Base-by-base conservation (phyloP, 352 stramenopile species). In the Phytophthora meadii region DNA sequence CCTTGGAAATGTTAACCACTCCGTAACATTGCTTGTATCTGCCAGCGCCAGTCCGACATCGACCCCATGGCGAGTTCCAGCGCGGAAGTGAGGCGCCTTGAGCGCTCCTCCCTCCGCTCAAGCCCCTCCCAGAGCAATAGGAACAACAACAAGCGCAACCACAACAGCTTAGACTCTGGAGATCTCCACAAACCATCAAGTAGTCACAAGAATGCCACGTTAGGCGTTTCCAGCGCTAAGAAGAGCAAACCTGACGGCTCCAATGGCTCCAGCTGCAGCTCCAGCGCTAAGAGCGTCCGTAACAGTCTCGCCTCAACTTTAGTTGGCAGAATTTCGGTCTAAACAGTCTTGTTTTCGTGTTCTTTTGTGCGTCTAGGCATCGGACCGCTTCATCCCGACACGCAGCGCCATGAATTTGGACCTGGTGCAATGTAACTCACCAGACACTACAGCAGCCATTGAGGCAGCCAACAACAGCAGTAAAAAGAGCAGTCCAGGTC, bases 361-460 rank as follows among this genome's bases (percentile, higher is more conserved):
- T 3, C 34, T 52, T 47, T 55, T 54, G 15, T 57, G 5, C 17
- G 12, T 68, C 40, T 63, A 90, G 69, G 68, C 76, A 24, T 80
- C 78, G 9, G 87, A 95, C 61, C 81, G 87, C 37, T 95, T 94
- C 69, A 95, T 95, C 53, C 87, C 87, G 27, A 95, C 90, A 61
- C 84, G 87, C 2, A 90, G 85, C 49, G 87, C 87, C 32, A 95
- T 94, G 87, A 93, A 93, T 74, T 79, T 95, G 67, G 86, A 94
- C 45, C 65, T 89, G 36, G 82, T 82, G 49, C 82, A 92, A 61
- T 92, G 82, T 54, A 82, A 83, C 19, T 89, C 84, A 36, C 83
- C 84, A 5, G 76, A 77, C 17, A 87, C 80, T 12, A 70, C 72
- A 12, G 78, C 80, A 6, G 77, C 74, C 4, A 79, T 87, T 27